Evolutionary conservation across 2,329 filamentous ascomycete species (phyloP).

Genomic region (Ceratocystis huliohia): DNA sequence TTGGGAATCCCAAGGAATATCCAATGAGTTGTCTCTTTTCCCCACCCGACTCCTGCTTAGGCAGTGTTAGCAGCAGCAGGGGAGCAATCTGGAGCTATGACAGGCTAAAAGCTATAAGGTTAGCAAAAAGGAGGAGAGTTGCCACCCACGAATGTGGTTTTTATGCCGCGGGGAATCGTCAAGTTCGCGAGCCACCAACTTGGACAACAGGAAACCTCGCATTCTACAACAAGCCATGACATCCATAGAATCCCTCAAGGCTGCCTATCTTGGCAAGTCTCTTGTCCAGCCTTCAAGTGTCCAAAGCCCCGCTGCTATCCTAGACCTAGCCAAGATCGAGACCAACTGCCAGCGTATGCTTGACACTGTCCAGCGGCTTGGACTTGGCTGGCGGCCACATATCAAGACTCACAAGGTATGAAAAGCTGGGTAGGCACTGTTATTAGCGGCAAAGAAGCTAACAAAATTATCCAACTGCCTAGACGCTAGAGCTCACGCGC

Average conservation of each 20-base stretch:
- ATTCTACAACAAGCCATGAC: background rate
- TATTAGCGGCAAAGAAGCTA: slow-evolving; percentile 16
- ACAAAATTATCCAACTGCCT: slow-evolving; percentile 12
- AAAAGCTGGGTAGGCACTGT: no score
- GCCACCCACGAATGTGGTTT: no score
- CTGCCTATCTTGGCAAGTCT: slow-evolving; percentile 43
- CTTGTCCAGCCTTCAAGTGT: slow-evolving; percentile 38
- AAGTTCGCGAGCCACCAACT: no score
- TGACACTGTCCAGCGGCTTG: slow-evolving; percentile 43
- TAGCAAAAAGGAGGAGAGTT: no score
- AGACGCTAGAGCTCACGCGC: slow-evolving; percentile 54
- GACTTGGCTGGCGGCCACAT: slow-evolving; percentile 59
- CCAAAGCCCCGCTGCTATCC: slow-evolving; percentile 52
- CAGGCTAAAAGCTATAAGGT: no score
- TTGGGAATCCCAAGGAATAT: no score
- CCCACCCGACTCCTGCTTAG: no score
- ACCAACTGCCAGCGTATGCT: slow-evolving; percentile 63
- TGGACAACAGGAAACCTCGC: no score
- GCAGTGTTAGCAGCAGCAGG: no score
- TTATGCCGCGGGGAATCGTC: no score
- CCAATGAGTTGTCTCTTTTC: no score
- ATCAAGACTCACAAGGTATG: slow-evolving; percentile 72
- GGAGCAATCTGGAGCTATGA: no score
- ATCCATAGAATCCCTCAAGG: slow-evolving; percentile 1
- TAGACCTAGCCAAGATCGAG: slow-evolving; percentile 54